phyloP scores from a whole-genome alignment of 108 stramenopile genomes.

The Skeletonema costatum region DNA sequence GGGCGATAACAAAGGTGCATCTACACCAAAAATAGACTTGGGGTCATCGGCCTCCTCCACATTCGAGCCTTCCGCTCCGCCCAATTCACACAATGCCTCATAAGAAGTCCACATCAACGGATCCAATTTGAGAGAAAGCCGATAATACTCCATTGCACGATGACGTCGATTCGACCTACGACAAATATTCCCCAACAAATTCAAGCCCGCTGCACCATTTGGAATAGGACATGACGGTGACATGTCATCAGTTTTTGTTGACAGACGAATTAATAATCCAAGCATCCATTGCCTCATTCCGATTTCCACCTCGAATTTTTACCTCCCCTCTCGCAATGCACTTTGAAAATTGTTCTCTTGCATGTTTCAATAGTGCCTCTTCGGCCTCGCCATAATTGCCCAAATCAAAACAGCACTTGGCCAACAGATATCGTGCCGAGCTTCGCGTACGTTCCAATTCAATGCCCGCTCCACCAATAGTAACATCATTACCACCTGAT shows the following conservation, averaged over 20 bases:
- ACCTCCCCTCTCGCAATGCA: conserved; percentile 11
- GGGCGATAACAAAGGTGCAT: conserved; percentile 41
- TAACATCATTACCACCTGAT: conserved; percentile 12
- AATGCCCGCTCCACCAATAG: background rate
- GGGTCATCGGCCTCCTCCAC: conserved; percentile 57
- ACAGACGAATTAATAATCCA: conserved; percentile 59
- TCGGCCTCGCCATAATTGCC: conserved; percentile 77
- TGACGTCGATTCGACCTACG: conserved; percentile 71
- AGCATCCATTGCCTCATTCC: conserved; percentile 57
- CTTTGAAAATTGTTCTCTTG: conserved; percentile 40
- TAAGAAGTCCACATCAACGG: conserved; percentile 86
- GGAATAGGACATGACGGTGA: conserved; percentile 70
- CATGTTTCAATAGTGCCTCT: conserved; percentile 62
- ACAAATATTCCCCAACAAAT: conserved; percentile 84
- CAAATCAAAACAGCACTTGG: conserved; percentile 71
- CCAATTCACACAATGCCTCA: conserved; percentile 85
- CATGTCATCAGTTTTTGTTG: background rate
- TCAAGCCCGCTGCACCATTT: conserved; percentile 88
- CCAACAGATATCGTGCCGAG: conserved; percentile 64
- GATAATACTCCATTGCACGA: conserved; percentile 79
- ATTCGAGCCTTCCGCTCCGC: conserved; percentile 40
- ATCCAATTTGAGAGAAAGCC: conserved; percentile 79
- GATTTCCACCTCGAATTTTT: conserved; percentile 19
- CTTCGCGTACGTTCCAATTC: conserved; percentile 30
- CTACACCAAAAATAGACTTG: conserved; percentile 69